Conservation (phyloP, 2,329 filamentous ascomycete species). For the Aschersonia sp. region DNA sequence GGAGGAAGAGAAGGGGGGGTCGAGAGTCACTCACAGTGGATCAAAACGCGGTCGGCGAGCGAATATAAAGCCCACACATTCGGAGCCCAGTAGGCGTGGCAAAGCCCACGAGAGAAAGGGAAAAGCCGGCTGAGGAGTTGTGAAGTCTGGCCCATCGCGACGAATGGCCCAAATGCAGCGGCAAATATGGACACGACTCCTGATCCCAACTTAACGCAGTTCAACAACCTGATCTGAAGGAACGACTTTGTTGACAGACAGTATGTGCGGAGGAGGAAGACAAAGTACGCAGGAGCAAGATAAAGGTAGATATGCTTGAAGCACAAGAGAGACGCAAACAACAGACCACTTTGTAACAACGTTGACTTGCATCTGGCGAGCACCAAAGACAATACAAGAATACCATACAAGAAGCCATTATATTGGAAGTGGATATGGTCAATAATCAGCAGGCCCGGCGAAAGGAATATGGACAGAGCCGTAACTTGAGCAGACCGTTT, state of each 20-base stretch:
- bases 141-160: conserved; percentile 62
- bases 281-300: conserved; percentile 87
- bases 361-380: conserved; percentile 64
- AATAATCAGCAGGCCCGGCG: conserved; percentile 87
- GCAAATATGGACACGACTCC: conserved; percentile 60
- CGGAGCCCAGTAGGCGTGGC: conserved; percentile 96
- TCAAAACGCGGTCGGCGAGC: conserved; percentile 71
- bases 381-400: conserved; percentile 76
- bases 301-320: conserved; percentile 99
- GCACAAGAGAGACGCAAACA: conserved; percentile 77
- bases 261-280: conserved; percentile 80
- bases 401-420: conserved; percentile 90
- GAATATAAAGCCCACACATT: conserved; percentile 98
- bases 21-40: conserved; percentile 49
- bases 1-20: background rate
- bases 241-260: conserved; percentile 68
- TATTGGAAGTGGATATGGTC: conserved; percentile 99
- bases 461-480: conserved; percentile 79
- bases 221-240: conserved; percentile 61
- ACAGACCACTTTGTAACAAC: conserved; percentile 61
- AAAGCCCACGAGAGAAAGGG: conserved; percentile 84
- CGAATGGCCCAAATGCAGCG: conserved; percentile 83
- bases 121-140: conserved; percentile 79
- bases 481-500: conserved; percentile 71
- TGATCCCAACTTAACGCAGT: conserved; percentile 69